These are phyloP conservation scores for Dothiorella sarmentorum DNA, from an alignment of 2,329 filamentous ascomycete species.

Conservation along the genomic window DNA sequence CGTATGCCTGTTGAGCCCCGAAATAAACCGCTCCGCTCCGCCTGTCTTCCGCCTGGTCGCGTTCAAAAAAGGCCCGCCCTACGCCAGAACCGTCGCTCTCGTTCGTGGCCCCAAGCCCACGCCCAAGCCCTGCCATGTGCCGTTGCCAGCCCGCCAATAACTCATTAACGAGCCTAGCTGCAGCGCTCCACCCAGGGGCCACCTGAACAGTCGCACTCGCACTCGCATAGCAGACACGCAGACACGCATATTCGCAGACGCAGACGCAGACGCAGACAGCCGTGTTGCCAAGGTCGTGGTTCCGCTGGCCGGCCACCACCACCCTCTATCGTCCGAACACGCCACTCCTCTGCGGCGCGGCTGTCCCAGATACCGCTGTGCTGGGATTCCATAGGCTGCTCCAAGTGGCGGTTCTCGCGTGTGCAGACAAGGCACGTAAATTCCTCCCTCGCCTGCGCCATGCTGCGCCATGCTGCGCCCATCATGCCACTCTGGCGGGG, in stretches of 20 bases:
- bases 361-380: slow-evolving; percentile 5
- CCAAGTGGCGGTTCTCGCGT: slow-evolving; percentile 3
- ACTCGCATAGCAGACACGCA: too few relatives aligned
- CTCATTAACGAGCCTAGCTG: slow-evolving; percentile 4
- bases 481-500: slow-evolving; percentile 1
- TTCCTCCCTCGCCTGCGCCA: not conserved
- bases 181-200: not conserved
- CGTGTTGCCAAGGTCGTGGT: not conserved
- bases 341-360: not conserved
- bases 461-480: slow-evolving; percentile 7
- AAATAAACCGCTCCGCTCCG: slow-evolving; percentile 12
- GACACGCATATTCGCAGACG: not conserved
- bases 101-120: not conserved
- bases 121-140: slow-evolving; percentile 9
- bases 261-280: not conserved
- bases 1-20: slow-evolving; percentile 9
- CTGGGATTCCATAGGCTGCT: slow-evolving; percentile 9
- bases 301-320: not conserved
- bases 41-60: not conserved
- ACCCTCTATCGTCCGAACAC: slow-evolving; percentile 9
- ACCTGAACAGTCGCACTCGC: too few relatives aligned
- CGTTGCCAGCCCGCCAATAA: slow-evolving; percentile 12
- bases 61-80: not conserved
- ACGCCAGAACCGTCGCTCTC: not conserved
- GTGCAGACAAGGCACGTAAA: slow-evolving; percentile 1